Base-by-base conservation (phyloP, 164 flowering plant species). In the Dillenia suffruticosa region DNA sequence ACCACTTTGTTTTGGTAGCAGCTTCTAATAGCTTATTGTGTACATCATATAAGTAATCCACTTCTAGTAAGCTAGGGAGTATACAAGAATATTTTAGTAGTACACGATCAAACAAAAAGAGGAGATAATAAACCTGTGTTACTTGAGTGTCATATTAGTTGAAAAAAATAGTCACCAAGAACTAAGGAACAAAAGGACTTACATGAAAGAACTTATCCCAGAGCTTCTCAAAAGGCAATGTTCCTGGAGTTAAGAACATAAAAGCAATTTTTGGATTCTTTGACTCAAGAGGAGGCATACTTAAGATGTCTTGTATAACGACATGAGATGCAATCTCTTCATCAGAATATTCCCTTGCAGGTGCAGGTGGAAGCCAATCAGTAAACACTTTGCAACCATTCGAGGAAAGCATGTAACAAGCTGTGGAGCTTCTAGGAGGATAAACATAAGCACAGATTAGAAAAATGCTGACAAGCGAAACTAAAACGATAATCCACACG, bases 151-250 rank as follows among this genome's bases (percentile, higher is more conserved):
- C 0, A 4, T 32, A 32, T 32, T 6, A 5, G 40, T 32, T 9
- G 10, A 46, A 58, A 59, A 16, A 47, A 48, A 15, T 10, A 32
- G 51, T 6, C 45, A 44, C 11, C 15, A 43, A 56, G 17, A 15
- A 45, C 32, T 22, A 26, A 43, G 10, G 15, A 60, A 61, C 44
- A 52, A 17, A 51, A 12, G 4, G 17, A 16, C 87, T 80, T 83
- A 92, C 99, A 63, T 59, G 79, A 50, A 95, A 88, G 75, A 95
- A 95, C 64, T 69, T 86, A 57, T 88, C 96, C 96, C 99, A 95
- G 40, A 95, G 79, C 83, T 61, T 89, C 75, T 91, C 97, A 56
- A 94, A 89, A 56, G 97, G 99, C 60, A 94, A 77, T 15, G 92
- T 58, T 63, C 92, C 90, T 1, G 87, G 87, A 45, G 83, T 81